Evolutionary conservation across 257 asterid genomes (phyloP).

Genomic region (Catharanthus roseus): DNA sequence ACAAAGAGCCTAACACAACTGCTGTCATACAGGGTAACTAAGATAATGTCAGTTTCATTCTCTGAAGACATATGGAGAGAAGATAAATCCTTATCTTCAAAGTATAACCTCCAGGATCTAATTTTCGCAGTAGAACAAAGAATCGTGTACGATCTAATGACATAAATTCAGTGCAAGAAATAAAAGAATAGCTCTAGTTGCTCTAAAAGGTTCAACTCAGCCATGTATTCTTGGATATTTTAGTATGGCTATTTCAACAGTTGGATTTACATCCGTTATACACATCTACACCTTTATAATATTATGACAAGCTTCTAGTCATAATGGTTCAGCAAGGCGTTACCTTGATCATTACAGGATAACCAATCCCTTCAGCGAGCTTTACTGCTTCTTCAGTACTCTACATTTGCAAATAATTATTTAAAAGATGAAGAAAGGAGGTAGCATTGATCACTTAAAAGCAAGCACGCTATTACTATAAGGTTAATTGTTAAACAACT

Average conservation of each 20-base stretch:
- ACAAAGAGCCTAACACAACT: no score
- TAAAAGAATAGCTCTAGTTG: neutral
- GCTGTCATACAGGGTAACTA: no score
- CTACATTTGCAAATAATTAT: constrained; percentile 34
- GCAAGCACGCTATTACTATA: neutral
- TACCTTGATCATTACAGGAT: constrained; percentile 99
- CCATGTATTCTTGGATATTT: neutral
- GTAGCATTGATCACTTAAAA: neutral
- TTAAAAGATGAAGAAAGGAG: constrained; percentile 6
- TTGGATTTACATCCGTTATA: neutral
- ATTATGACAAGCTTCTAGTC: neutral
- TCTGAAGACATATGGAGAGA: no score
- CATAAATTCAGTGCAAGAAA: neutral
- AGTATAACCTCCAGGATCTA: neutral
- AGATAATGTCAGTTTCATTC: neutral
- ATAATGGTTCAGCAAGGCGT: constrained; percentile 7
- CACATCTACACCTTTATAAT: neutral
- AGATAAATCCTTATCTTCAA: neutral
- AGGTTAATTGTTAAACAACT: neutral
- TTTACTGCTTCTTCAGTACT: constrained; percentile 83
- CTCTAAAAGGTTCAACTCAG: neutral
- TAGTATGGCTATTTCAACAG: neutral
- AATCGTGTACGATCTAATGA: neutral
- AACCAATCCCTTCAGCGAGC: constrained; percentile 82
- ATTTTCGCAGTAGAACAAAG: neutral